Evolutionary conservation across 208 protist genomes (phyloP), one percentile per base, ranked within the genome.

Genomic region (Kentomonas sorsogonicus): DNA sequence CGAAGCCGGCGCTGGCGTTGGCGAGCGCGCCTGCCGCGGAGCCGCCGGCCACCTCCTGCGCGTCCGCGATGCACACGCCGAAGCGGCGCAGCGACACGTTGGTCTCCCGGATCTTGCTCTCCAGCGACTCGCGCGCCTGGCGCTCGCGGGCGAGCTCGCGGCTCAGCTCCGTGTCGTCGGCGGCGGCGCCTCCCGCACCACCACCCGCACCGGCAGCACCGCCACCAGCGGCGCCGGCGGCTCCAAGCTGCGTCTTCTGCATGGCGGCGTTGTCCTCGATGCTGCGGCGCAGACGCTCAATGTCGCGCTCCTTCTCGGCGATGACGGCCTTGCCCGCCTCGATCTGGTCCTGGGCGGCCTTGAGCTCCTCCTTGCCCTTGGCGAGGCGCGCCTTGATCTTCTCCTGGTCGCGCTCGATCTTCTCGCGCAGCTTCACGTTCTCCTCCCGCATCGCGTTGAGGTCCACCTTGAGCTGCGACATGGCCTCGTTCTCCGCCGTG

Each of bases 321-420:
- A 82, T 53, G 34, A 72, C 54, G 4, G 61, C 50, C 39, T 78
- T 77, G 25, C 66, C 53, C 9, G 69, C 50, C 69, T 93, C 83
- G 10, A 92, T 40, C 65, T 93, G 72, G 47, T 93, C 86, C 46
- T 87, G 77, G 26, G 89, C 48, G 5, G 71, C 54, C 66, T 87
- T 86, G 50, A 72, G 71, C 63, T 93, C 83, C 33, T 89, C 84
- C 64, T 93, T 89, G 45, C 39, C 66, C 60, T 93, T 91, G 26
- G 65, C 63, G 15, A 95, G 63, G 69, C 92, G 93, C 10, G 72
- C 73, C 66, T 93, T 95, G 48, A 95, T 93, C 55, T 92, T 90
- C 59, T 95, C 89, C 56, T 93, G 84, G 53, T 95, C 89, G 20
- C 82, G 75, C 69, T 91, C 79, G 58, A 95, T 84, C 77, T 95